These are phyloP conservation scores for Trametes villosa DNA, from an alignment of 768 basidiomycete species.

Conservation along the genomic window DNA sequence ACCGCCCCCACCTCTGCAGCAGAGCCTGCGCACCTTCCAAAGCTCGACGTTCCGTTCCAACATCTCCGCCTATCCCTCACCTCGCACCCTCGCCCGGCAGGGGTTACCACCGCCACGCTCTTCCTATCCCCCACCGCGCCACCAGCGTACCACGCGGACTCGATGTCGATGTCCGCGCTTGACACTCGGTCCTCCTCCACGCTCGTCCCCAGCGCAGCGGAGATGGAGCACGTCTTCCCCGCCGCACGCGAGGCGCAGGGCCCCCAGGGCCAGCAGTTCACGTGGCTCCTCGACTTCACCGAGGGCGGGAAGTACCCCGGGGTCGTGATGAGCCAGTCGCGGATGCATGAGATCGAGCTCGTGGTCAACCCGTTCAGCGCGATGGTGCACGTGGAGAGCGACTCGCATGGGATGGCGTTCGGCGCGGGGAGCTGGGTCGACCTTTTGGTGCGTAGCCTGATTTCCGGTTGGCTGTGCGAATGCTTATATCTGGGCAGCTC, in stretches of 20 bases:
- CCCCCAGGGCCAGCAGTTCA: slow-evolving; percentile 34
- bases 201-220: slow-evolving; percentile 49
- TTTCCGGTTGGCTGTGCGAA: background rate
- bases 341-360: slow-evolving; percentile 74
- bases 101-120: slow-evolving; percentile 59
- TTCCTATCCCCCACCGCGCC: slow-evolving; percentile 48
- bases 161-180: slow-evolving; percentile 28
- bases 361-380: slow-evolving; percentile 61
- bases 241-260: slow-evolving; percentile 33
- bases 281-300: slow-evolving; percentile 80
- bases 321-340: slow-evolving; percentile 71
- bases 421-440: slow-evolving; percentile 67
- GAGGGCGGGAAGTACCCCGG: slow-evolving; percentile 52
- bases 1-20: slow-evolving; percentile 36
- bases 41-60: slow-evolving; percentile 56
- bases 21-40: slow-evolving; percentile 34
- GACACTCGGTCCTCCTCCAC: slow-evolving; percentile 55
- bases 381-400: slow-evolving; percentile 46
- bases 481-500: slow-evolving; percentile 46
- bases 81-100: slow-evolving; percentile 41
- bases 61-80: slow-evolving; percentile 53
- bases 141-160: slow-evolving; percentile 37
- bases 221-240: slow-evolving; percentile 58
- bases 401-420: slow-evolving; percentile 47
- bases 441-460: slow-evolving; percentile 50